Conservation (phyloP, 2,329 filamentous ascomycete genomes). For the Camillea tinctor region DNA sequence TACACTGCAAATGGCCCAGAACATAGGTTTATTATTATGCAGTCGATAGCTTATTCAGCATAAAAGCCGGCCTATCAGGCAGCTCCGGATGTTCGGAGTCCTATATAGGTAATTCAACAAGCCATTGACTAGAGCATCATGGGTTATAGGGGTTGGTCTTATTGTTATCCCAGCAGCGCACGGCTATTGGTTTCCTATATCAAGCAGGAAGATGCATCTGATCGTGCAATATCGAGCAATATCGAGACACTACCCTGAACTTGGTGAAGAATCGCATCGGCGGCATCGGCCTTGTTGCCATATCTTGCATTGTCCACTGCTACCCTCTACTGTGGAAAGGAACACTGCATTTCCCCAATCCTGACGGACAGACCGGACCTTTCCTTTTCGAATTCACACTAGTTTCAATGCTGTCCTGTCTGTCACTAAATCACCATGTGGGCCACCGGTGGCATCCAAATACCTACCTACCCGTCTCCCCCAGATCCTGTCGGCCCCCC, state of each 20-base stretch:
- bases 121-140: background rate
- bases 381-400: background rate
- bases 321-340: background rate
- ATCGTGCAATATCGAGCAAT: background rate
- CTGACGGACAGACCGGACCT: background rate
- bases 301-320: background rate
- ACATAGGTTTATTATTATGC: background rate
- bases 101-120: background rate
- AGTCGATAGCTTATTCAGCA: background rate
- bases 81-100: background rate
- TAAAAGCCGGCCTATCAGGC: background rate
- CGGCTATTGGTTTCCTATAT: background rate
- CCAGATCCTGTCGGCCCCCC: background rate
- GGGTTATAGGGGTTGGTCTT: background rate
- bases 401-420: background rate
- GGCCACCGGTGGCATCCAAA: background rate
- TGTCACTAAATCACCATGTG: background rate
- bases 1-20: background rate
- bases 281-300: background rate
- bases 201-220: background rate
- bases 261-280: background rate
- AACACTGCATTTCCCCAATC: background rate
- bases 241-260: background rate
- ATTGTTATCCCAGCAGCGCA: background rate
- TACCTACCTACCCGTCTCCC: background rate